Conservation (phyloP, 768 basidiomycete genomes). For the Podaxis sp. region DNA sequence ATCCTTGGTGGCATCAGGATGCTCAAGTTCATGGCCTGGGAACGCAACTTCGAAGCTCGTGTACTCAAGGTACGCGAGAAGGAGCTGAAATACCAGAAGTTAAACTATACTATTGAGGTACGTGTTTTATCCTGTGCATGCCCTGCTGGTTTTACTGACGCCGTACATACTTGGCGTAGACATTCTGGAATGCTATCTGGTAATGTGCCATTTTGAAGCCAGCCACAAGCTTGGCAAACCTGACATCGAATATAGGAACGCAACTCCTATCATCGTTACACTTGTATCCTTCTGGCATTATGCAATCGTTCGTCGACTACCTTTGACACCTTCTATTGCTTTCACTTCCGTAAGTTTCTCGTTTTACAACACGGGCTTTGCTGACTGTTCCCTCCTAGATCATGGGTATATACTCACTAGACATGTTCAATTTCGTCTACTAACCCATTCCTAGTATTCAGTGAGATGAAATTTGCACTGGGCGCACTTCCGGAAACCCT, state of each 20-base stretch:
- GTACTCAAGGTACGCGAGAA: conserved; percentile 71
- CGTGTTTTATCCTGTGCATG: conserved; percentile 4
- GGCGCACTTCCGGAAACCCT: conserved; percentile 88
- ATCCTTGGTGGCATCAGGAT: conserved; percentile 86
- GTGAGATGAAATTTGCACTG: conserved; percentile 83
- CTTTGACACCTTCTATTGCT: not conserved
- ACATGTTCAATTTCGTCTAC: not conserved
- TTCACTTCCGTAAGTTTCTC: conserved; percentile 61
- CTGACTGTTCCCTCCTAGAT: conserved; percentile 3
- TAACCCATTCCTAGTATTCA: conserved; percentile 54
- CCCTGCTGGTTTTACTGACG: not conserved
- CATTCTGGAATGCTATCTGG: conserved; percentile 46
- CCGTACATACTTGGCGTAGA: conserved; percentile 20
- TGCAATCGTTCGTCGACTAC: conserved; percentile 44
- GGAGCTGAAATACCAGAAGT: conserved; percentile 78
- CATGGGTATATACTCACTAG: conserved; percentile 7
- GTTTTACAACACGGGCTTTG: not conserved
- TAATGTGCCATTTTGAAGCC: conserved; percentile 8
- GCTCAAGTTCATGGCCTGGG: conserved; percentile 97
- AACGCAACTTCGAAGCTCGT: conserved; percentile 79
- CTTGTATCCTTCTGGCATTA: conserved; percentile 68
- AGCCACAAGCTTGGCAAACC: not conserved
- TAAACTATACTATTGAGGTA: conserved; percentile 87
- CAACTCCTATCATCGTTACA: conserved; percentile 58
- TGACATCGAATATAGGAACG: conserved; percentile 39